Base-by-base conservation (phyloP, 1,284 basidiomycete genomes). In the Fomes fomentarius region DNA sequence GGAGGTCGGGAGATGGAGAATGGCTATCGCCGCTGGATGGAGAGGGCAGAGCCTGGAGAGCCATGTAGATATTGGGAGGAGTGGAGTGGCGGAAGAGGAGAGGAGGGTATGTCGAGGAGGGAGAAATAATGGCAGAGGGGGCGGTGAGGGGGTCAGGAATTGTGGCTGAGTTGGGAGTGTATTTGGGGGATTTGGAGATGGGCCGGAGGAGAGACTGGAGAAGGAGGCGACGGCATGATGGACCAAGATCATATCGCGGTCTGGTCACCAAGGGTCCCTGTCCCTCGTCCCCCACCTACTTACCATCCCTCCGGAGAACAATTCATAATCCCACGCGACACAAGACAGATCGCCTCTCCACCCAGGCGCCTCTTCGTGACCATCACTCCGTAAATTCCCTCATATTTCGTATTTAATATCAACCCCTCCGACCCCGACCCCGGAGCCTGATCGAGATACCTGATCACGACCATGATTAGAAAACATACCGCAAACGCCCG, bases 11-110 rank as follows among this genome's bases (percentile, higher is more conserved):
- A 39, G 68, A 68, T 26, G 67, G 66, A 21, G 66, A 62, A 54
- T 63, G 63, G 60, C 65, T 65, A 50, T 58, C 58, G 47, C 58
- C 58, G 52, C 68, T 79, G 30, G 74, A 70, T 8, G 74, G 66
- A 5, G 77, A 66, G 57, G 78, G 75, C 49, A 65, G 61, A 11
- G 58, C 55, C 54, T 63, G 58, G 60, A 64, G 61, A 39, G 65
- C 63, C 63, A 65, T 66, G 62, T 34, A 39, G 46, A 9, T 37
- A 38, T 31, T 3, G 30, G 47, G n/a, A 21, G 15, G 54, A 40
- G 48, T 17, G 47, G 49, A 21, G 48, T 39, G 35, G 45, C 37
- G 50, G 41, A 56, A 48, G 57, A 52, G 54, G 50, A 52, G 52
- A 53, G 43, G 38, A 33, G 24, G 41, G 21, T 38, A 38, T 41